Conservation (phyloP, 495 filamentous ascomycete genomes). For the Corynascus novoguineensis region DNA sequence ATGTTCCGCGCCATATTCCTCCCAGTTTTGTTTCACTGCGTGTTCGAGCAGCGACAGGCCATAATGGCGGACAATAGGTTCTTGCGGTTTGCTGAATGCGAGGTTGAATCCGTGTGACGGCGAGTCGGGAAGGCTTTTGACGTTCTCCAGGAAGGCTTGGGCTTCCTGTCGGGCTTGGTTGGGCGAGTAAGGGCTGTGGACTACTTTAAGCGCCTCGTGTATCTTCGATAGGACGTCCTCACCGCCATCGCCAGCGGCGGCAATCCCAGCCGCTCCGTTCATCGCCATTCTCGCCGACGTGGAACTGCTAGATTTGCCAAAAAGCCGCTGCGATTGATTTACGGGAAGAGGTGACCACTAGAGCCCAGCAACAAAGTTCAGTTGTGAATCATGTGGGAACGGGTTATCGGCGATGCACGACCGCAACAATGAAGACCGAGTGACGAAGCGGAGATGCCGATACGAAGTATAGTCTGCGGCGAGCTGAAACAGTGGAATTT, state of each 20-base stretch:
- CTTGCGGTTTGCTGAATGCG: constrained; percentile 63
- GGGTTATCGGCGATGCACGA: background rate
- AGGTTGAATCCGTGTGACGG: constrained; percentile 82
- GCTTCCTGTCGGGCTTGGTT: constrained; percentile 84
- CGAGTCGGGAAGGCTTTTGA: constrained; percentile 71
- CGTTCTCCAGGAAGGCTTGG: constrained; percentile 71
- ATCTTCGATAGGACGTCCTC: constrained; percentile 52
- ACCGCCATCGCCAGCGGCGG: constrained; percentile 13
- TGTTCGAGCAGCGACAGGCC: constrained; percentile 87
- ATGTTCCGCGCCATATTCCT: constrained; percentile 60
- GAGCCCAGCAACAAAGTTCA: constrained; percentile 5
- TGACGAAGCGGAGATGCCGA: background rate
- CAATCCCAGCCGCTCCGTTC: constrained; percentile 26
- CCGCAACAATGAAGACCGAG: background rate
- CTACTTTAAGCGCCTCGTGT: constrained; percentile 73
- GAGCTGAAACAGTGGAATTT: too few relatives aligned
- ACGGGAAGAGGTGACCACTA: constrained; percentile 10
- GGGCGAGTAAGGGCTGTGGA: constrained; percentile 74
- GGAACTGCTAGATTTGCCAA: background rate
- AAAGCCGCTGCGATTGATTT: background rate
- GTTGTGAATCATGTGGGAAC: background rate
- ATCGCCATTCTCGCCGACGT: constrained; percentile 19
- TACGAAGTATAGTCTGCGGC: background rate
- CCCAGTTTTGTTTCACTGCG: constrained; percentile 76
- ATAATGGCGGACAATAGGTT: constrained; percentile 83